Percentiles rank a stretch among this genome's conserved stretches.
phyloP scores from a whole-genome alignment of 805 yeast genomes.

The Starmerella sp. region DNA sequence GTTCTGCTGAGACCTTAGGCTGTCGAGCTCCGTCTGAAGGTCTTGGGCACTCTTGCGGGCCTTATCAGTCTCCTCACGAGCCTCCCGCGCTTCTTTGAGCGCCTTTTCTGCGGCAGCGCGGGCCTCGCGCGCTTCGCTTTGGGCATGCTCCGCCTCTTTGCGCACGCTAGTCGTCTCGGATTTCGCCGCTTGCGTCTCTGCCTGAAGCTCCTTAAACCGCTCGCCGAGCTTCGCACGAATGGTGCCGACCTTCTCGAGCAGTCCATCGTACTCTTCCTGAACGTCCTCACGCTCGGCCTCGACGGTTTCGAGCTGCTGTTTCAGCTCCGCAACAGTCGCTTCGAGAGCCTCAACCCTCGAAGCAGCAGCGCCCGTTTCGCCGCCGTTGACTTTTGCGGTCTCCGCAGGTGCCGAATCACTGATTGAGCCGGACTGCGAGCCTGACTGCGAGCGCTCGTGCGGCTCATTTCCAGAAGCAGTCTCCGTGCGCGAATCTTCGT shows the following conservation, averaged over 20 bases:
- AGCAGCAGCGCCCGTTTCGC: background rate
- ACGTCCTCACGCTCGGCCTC: constrained; percentile 36
- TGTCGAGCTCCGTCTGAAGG: background rate
- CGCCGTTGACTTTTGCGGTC: background rate
- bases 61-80: background rate
- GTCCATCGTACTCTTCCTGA: constrained; percentile 34
- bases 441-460: too few relatives aligned
- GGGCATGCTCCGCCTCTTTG: background rate
- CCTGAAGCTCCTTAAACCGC: constrained; percentile 31
- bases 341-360: background rate
- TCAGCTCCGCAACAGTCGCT: background rate
- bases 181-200: constrained; percentile 27
- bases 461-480: too few relatives aligned
- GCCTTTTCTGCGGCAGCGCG: background rate
- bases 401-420: too few relatives aligned
- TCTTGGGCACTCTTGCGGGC: background rate
- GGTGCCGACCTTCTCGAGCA: constrained; percentile 30
- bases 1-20: background rate
- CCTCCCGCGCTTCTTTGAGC: constrained; percentile 2
- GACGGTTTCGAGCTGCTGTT: constrained; percentile 32
- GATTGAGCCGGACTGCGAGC: too few relatives aligned
- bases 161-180: background rate
- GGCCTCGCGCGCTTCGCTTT: background rate
- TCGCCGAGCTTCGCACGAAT: constrained; percentile 34
- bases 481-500: too few relatives aligned